Conservation (phyloP, 2,329 filamentous ascomycete species). For the Thielaviopsis cerberus region DNA sequence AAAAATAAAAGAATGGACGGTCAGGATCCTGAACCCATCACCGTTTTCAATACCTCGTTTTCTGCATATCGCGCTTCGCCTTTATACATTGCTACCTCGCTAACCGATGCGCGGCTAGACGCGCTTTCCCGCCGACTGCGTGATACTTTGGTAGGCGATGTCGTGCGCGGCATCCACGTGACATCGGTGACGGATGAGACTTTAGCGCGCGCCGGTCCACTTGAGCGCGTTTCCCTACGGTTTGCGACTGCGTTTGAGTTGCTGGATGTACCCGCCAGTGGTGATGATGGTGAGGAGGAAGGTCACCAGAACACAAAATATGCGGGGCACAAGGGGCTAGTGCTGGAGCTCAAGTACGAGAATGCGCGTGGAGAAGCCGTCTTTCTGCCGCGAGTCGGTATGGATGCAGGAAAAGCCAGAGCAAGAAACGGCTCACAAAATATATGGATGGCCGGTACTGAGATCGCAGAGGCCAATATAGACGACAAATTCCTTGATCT, state of each 20-base stretch:
- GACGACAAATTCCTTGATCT: constrained; percentile 25
- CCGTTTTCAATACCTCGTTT: constrained; percentile 41
- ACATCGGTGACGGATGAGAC: constrained; percentile 22
- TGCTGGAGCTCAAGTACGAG: constrained; percentile 34
- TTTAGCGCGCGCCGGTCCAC: constrained; percentile 23
- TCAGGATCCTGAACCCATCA: constrained; percentile 16
- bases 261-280: not conserved
- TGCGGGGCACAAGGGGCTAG: constrained; percentile 18
- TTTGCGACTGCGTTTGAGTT: constrained; percentile 21
- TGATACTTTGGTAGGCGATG: constrained; percentile 37
- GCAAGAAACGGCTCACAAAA: not conserved
- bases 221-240: constrained; percentile 29
- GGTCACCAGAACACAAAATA: not conserved
- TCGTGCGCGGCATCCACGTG: constrained; percentile 41
- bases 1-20: constrained; percentile 8
- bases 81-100: constrained; percentile 21
- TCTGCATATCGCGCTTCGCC: constrained; percentile 37
- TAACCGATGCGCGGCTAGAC: constrained; percentile 23
- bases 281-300: constrained; percentile 4
- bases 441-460: not conserved
- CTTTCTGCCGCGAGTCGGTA: constrained; percentile 23
- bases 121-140: constrained; percentile 30
- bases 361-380: constrained; percentile 32
- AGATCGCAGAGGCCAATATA: constrained; percentile 9
- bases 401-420: not conserved